Percentiles rank a stretch among this genome's conserved stretches.
Evolutionary conservation across 495 filamentous ascomycete species (phyloP).

Genomic region (Annulohypoxylon moriforme): DNA sequence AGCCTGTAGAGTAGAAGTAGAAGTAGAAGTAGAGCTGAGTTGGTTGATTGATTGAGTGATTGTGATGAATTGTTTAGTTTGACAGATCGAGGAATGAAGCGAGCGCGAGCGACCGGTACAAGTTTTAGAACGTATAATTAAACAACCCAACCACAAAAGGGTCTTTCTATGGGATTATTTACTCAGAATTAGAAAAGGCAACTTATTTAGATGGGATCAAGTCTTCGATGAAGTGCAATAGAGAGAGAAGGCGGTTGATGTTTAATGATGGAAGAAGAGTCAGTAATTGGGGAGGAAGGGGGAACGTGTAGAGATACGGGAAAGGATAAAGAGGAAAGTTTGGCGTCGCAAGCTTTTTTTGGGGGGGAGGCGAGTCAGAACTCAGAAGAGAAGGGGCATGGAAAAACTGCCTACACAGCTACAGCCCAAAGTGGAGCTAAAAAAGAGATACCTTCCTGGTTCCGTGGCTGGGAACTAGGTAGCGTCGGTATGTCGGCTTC

Average conservation of each 20-base stretch:
- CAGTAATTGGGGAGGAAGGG: constrained; percentile 23
- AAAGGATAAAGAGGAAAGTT: constrained; percentile 22
- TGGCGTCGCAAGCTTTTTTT: constrained; percentile 42
- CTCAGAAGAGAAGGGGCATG: constrained; percentile 18
- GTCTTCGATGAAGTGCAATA: constrained; percentile 8
- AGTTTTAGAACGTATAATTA: constrained; percentile 19
- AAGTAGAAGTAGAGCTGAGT: constrained; percentile 3
- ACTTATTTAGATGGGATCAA: constrained; percentile 22
- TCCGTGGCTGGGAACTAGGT: constrained; percentile 18
- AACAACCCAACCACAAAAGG: constrained; percentile 15
- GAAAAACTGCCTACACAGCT: constrained; percentile 4
- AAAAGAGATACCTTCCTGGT: constrained; percentile 17
- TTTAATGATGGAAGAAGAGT: constrained; percentile 2
- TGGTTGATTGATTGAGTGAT: constrained; percentile 17
- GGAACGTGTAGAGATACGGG: constrained; percentile 5
- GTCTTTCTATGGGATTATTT: constrained; percentile 28
- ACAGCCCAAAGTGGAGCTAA: constrained; percentile 27
- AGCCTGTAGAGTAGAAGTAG: not conserved
- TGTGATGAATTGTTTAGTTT: constrained; percentile 30
- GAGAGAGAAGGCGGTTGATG: constrained; percentile 16
- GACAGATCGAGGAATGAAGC: constrained; percentile 18
- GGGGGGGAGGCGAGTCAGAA: constrained; percentile 18
- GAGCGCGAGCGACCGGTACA: constrained; percentile 34
- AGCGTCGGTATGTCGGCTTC: constrained; percentile 42
- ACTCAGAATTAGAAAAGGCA: constrained; percentile 19